Conservation (phyloP, 2,329 filamentous ascomycete genomes). For the Thielaviopsis punctulata region DNA sequence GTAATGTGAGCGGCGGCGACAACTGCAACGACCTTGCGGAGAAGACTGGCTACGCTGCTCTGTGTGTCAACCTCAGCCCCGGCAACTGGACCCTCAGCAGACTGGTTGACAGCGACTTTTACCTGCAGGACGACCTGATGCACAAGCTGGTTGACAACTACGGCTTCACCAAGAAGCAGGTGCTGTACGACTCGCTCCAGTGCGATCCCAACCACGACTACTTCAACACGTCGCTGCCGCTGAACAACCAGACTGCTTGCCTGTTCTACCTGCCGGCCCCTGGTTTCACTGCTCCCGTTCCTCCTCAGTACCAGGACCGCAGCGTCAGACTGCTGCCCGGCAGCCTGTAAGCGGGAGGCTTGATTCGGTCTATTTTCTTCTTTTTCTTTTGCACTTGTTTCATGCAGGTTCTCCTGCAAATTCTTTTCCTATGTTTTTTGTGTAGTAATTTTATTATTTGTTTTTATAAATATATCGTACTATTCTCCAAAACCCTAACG, state of each 20-base stretch:
- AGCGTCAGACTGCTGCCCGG: background rate
- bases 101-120: conserved; percentile 5
- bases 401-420: too few relatives aligned
- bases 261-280: conserved; percentile 6
- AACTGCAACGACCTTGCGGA: background rate
- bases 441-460: too few relatives aligned
- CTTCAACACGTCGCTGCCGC: conserved; percentile 1
- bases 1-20: background rate
- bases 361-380: background rate
- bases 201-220: conserved; percentile 7
- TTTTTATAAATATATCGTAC: background rate
- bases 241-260: conserved; percentile 6
- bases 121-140: conserved; percentile 7
- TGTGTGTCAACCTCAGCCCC: conserved; percentile 5
- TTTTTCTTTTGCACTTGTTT: background rate
- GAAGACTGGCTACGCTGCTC: conserved; percentile 2
- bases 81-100: conserved; percentile 2
- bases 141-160: conserved; percentile 11
- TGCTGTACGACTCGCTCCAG: conserved; percentile 1
- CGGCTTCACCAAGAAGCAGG: conserved; percentile 6
- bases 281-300: background rate
- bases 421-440: background rate
- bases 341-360: background rate
- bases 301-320: background rate
- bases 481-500: background rate